Conservation (phyloP, 148 eudicot species). For the Rheum nobile region DNA sequence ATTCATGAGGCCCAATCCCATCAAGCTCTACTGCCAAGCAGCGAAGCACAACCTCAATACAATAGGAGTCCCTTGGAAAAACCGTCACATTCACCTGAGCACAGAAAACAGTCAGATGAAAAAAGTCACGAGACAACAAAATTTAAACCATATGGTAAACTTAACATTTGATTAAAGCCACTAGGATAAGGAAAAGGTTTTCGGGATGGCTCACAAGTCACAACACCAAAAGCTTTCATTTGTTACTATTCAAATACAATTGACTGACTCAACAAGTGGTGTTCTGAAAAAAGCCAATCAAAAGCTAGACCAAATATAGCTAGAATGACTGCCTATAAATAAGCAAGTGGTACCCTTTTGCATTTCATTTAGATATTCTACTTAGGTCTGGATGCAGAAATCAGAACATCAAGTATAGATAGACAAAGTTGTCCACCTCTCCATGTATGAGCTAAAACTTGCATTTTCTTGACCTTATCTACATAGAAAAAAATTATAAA, state of each 20-base stretch:
- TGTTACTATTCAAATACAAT: not conserved
- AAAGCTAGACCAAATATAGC: not conserved
- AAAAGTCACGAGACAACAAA: too few species aligned
- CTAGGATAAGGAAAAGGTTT: not conserved
- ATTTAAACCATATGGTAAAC: not conserved
- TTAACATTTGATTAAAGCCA: not conserved
- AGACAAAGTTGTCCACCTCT: too few species aligned
- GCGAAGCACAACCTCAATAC: conserved; percentile 68
- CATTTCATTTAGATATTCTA: not conserved
- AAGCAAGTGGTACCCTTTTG: not conserved
- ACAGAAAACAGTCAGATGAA: not conserved
- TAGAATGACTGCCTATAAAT: not conserved
- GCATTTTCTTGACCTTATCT: too few species aligned
- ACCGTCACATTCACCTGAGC: conserved; percentile 56
- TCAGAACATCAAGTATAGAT: too few species aligned
- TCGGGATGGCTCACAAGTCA: not conserved
- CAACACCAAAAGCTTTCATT: not conserved
- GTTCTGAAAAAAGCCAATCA: not conserved
- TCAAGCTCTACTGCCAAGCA: conserved; percentile 73
- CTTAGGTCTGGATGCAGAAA: too few species aligned
- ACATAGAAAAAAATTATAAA: too few species aligned
- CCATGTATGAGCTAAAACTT: too few species aligned
- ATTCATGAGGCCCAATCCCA: conserved; percentile 76
- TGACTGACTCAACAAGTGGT: not conserved
- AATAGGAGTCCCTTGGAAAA: conserved; percentile 41